Evolutionary conservation across 2,329 filamentous ascomycete species (phyloP).

Genomic region (Aspergillus unguis): DNA sequence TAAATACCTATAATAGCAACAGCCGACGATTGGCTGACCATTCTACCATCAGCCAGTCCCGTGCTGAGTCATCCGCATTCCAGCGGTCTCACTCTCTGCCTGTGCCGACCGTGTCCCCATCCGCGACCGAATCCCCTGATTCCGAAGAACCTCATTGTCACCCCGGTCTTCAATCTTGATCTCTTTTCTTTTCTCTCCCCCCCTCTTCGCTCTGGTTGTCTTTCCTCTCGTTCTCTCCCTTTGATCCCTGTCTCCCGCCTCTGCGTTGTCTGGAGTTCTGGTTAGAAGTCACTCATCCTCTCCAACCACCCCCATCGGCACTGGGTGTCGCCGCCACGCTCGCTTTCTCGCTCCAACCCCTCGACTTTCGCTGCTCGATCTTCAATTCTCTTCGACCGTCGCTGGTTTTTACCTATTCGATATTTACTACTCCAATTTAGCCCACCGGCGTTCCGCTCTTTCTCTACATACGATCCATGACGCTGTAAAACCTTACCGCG

Average conservation of each 20-base stretch:
- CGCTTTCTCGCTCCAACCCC: constrained; percentile 22
- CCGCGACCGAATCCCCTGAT: constrained; percentile 14
- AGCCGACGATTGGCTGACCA: not conserved
- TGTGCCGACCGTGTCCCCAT: constrained; percentile 22
- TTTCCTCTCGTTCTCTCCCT: constrained; percentile 8
- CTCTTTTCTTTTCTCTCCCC: constrained; percentile 3
- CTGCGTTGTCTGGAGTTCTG: not conserved
- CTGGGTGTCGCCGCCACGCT: constrained; percentile 35
- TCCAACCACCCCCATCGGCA: constrained; percentile 20
- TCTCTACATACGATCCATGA: constrained; percentile 20
- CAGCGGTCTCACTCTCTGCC: constrained; percentile 3
- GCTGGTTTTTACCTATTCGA: constrained; percentile 10
- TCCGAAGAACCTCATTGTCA: constrained; percentile 11
- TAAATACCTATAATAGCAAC: not conserved
- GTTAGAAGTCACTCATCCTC: constrained; percentile 5
- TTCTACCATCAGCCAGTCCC: not conserved
- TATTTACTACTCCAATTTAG: constrained; percentile 15
- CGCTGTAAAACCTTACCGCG: constrained; percentile 14
- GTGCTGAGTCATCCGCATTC: constrained; percentile 21
- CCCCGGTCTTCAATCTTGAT: constrained; percentile 5
- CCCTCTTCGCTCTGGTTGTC: constrained; percentile 9
- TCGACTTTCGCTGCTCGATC: constrained; percentile 18
- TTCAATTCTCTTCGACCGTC: constrained; percentile 14
- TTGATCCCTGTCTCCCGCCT: constrained; percentile 1
- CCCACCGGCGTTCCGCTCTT: constrained; percentile 17